A percentile compares a stretch with the other conserved stretches of the same genome.
phyloP scores from a whole-genome alignment of 345 rosid species.

The Populus simonii region DNA sequence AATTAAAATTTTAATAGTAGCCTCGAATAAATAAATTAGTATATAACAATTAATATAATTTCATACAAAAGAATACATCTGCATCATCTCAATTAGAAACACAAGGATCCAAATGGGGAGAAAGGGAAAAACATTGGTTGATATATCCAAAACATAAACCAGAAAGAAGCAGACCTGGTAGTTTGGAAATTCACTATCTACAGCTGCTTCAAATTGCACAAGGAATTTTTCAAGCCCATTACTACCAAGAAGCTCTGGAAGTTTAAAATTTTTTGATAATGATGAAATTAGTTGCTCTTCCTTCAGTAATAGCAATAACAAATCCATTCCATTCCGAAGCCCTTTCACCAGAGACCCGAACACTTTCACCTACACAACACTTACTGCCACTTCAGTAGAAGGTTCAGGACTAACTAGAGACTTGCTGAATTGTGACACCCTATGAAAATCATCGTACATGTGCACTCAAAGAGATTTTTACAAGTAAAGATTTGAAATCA shows the following conservation, averaged over 20 bases:
- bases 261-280: constrained; percentile 50
- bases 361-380: constrained; percentile 57
- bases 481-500: background rate
- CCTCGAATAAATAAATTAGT: too few species aligned
- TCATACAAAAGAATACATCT: too few species aligned
- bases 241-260: constrained; percentile 54
- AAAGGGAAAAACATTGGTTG: too few species aligned
- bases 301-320: constrained; percentile 54
- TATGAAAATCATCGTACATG: background rate
- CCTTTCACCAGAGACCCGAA: constrained; percentile 88
- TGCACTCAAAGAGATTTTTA: background rate
- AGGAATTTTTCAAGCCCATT: constrained; percentile 62
- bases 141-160: background rate
- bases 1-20: too few species aligned
- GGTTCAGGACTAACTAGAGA: background rate
- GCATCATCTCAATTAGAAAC: too few species aligned
- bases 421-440: background rate
- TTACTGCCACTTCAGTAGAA: background rate
- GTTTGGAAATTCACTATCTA: constrained; percentile 87
- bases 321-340: constrained; percentile 66
- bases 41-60: too few species aligned
- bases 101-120: too few species aligned
- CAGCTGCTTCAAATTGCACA: constrained; percentile 81
- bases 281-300: constrained; percentile 41
- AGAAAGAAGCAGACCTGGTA: constrained; percentile 63